phyloP scores from a whole-genome alignment of 805 yeast species.

The Starmera caribaea region DNA sequence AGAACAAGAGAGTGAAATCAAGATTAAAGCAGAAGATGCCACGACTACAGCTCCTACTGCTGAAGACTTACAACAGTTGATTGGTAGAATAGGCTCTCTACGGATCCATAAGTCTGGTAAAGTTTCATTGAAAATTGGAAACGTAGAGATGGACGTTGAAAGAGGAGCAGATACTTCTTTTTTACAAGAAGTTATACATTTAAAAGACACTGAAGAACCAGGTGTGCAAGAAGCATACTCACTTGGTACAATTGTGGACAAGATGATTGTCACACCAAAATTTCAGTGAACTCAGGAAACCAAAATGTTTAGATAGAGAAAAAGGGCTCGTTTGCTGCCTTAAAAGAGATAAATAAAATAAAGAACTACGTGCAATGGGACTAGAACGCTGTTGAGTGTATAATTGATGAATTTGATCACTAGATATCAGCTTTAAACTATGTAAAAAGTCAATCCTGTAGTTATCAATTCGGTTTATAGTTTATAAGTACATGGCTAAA shows the following conservation, averaged over 20 bases:
- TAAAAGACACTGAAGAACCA: conserved; percentile 32
- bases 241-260: conserved; percentile 47
- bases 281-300: conserved; percentile 7
- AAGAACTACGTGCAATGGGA: too few relatives aligned
- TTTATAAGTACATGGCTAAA: too few relatives aligned
- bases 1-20: conserved; percentile 6
- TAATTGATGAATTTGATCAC: too few relatives aligned
- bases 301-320: too few relatives aligned
- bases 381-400: too few relatives aligned
- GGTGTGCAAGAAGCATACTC: conserved; percentile 32
- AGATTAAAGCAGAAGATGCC: conserved; percentile 7
- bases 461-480: too few relatives aligned
- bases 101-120: conserved; percentile 81
- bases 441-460: too few relatives aligned
- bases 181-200: conserved; percentile 60
- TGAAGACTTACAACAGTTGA: conserved; percentile 8
- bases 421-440: too few relatives aligned
- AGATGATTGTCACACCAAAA: conserved; percentile 51
- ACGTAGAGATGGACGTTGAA: conserved; percentile 55
- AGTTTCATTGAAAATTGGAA: conserved; percentile 65
- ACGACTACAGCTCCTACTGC: not conserved
- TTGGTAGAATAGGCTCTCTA: conserved; percentile 65
- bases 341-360: too few relatives aligned
- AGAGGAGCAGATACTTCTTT: conserved; percentile 63
- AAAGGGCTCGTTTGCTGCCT: too few relatives aligned